phyloP scores from a whole-genome alignment of 1,139 yeast genomes.

The Hyphopichia burtonii region DNA sequence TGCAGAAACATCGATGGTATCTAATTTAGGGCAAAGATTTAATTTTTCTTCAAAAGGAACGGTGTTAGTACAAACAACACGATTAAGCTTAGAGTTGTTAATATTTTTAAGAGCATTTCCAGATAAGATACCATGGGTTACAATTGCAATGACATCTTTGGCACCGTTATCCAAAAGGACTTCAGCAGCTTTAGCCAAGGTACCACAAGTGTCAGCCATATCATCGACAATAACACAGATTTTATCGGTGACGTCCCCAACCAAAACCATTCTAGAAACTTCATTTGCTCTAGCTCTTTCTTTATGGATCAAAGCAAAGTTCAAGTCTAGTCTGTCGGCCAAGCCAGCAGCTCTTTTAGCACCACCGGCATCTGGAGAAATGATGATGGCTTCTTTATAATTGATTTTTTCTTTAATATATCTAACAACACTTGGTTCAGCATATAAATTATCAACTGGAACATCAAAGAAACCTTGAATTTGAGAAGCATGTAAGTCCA shows the following conservation, averaged over 20 bases:
- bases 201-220: conserved; percentile 86
- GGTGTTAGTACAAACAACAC: conserved; percentile 73
- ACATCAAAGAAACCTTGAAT: conserved; percentile 81
- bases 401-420: conserved; percentile 58
- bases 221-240: conserved; percentile 74
- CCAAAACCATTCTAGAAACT: conserved; percentile 71
- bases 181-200: conserved; percentile 75
- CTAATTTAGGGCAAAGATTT: conserved; percentile 52
- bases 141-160: conserved; percentile 72
- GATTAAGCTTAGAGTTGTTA: conserved; percentile 54
- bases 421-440: conserved; percentile 73
- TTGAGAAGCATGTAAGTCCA: conserved; percentile 84
- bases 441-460: conserved; percentile 79
- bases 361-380: conserved; percentile 86
- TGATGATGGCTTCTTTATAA: conserved; percentile 54
- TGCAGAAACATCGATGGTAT: conserved; percentile 69
- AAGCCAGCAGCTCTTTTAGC: conserved; percentile 80
- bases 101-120: conserved; percentile 67
- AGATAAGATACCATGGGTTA: conserved; percentile 77
- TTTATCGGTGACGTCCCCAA: conserved; percentile 73
- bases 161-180: conserved; percentile 62
- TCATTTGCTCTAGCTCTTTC: conserved; percentile 81
- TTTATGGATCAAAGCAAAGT: conserved; percentile 78
- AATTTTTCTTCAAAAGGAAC: conserved; percentile 63
- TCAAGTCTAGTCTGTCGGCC: conserved; percentile 73